Evolutionary conservation across 2,329 filamentous ascomycete species (phyloP).

Genomic region (Colletotrichum truncatum): DNA sequence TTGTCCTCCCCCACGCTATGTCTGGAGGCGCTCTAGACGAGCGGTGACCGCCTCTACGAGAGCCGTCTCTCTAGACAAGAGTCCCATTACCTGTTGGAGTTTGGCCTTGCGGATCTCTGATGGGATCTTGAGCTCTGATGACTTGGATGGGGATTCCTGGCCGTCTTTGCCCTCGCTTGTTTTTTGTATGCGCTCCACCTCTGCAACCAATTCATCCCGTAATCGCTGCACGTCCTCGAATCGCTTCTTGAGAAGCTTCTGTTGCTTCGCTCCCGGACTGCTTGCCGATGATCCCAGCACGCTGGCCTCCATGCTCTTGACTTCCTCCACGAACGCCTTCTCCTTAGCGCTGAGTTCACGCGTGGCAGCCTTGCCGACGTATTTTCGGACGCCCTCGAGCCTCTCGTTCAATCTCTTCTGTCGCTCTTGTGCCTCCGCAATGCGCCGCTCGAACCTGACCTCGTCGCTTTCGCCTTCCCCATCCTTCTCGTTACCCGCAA

Average conservation of each 20-base stretch:
- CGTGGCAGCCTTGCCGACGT: conserved; percentile 50
- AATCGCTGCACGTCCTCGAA: conserved; percentile 65
- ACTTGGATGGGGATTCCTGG: conserved; percentile 42
- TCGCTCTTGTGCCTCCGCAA: conserved; percentile 61
- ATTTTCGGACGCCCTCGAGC: conserved; percentile 65
- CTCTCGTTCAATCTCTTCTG: conserved; percentile 67
- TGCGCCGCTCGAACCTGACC: conserved; percentile 66
- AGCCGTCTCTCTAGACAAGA: conserved; percentile 73
- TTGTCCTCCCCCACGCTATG: conserved; percentile 1
- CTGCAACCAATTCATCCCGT: conserved; percentile 60
- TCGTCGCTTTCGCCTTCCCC: conserved; percentile 61
- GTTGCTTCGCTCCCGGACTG: conserved; percentile 14
- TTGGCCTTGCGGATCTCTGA: conserved; percentile 70
- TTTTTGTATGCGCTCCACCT: conserved; percentile 56
- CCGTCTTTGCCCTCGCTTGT: conserved; percentile 33
- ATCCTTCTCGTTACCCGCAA: conserved; percentile 67
- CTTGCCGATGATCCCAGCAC: conserved; percentile 43
- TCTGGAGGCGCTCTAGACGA: conserved; percentile 66
- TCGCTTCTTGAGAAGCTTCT: conserved; percentile 63
- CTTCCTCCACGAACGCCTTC: conserved; percentile 55
- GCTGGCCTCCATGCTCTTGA: conserved; percentile 63
- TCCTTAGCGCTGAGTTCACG: conserved; percentile 56
- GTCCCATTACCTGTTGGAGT: conserved; percentile 68
- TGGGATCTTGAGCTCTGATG: conserved; percentile 60
- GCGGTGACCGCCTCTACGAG: conserved; percentile 73